Conservation (phyloP, 225 moss, liverwort and hornwort species). For the Marchantia polymorpha region DNA sequence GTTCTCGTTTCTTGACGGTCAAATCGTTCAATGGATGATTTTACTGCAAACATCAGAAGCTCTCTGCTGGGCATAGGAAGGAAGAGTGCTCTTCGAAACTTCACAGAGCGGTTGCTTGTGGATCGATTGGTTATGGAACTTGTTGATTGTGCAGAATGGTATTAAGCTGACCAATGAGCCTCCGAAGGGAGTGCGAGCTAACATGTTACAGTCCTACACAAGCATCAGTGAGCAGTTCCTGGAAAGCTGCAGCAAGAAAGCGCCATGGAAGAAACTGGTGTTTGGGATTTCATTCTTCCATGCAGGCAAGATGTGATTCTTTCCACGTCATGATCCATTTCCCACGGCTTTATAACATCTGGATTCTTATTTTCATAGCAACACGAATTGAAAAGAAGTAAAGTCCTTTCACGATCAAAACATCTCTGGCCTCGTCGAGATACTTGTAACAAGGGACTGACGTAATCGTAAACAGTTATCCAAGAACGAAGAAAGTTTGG, state of each 20-base stretch:
- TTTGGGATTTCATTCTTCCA: slow-evolving; percentile 91
- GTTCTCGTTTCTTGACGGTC: background rate
- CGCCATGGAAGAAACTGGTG: slow-evolving; percentile 85
- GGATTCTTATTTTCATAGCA: background rate
- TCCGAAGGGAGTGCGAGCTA: slow-evolving; percentile 84
- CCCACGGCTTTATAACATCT: background rate
- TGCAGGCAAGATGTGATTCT: slow-evolving; percentile 48
- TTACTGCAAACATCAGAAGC: background rate
- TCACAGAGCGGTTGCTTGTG: too few relatives aligned
- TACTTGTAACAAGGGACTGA: too few relatives aligned
- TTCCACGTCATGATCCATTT: background rate
- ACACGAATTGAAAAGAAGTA: too few relatives aligned
- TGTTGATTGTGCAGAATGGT: slow-evolving; percentile 56
- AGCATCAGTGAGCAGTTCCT: slow-evolving; percentile 55
- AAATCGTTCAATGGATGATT: background rate
- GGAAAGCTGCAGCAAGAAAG: slow-evolving; percentile 61
- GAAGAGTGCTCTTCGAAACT: too few relatives aligned
- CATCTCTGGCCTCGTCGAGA: too few relatives aligned
- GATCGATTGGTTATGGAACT: too few relatives aligned
- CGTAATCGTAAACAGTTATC: slow-evolving; percentile 44
- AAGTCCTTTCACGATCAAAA: too few relatives aligned
- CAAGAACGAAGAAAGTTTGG: slow-evolving; percentile 96
- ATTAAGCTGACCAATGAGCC: slow-evolving; percentile 98
- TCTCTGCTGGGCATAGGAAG: background rate
- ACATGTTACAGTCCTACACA: slow-evolving; percentile 78